A percentile compares a stretch with the other conserved stretches of the same genome.
Conservation (phyloP, 768 basidiomycete genomes). For the Auricularia sp. region DNA sequence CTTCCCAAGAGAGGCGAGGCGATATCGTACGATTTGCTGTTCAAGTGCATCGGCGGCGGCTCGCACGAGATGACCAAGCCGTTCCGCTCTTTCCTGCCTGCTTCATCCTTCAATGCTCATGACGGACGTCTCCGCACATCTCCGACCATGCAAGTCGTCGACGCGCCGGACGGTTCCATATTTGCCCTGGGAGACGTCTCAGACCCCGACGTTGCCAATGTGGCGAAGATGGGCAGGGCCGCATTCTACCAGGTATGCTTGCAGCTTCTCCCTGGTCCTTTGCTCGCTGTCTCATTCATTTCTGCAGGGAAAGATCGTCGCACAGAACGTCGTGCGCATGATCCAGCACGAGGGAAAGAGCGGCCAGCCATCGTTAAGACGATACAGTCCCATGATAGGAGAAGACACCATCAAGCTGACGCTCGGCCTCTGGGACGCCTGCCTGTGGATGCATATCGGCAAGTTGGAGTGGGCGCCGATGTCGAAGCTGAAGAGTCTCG, state of each 20-base stretch:
- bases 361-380: background rate
- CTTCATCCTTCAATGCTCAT: constrained; percentile 3
- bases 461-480: background rate
- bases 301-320: constrained; percentile 39
- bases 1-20: too few species aligned
- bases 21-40: too few species aligned
- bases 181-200: constrained; percentile 57
- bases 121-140: constrained; percentile 17
- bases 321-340: constrained; percentile 42
- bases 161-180: constrained; percentile 20
- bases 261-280: too few species aligned
- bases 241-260: too few species aligned
- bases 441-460: background rate
- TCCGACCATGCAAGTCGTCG: constrained; percentile 19
- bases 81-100: background rate
- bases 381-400: background rate
- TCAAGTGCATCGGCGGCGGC: too few species aligned
- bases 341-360: constrained; percentile 16
- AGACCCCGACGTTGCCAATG: constrained; percentile 52
- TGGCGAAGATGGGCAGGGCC: constrained; percentile 22
- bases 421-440: background rate
- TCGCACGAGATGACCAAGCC: too few species aligned
- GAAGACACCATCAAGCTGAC: background rate
- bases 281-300: background rate
- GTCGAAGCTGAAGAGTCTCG: background rate